These are phyloP conservation scores for Whalleya microplaca DNA, from an alignment of 2,329 filamentous ascomycete genomes.

Conservation along the genomic window DNA sequence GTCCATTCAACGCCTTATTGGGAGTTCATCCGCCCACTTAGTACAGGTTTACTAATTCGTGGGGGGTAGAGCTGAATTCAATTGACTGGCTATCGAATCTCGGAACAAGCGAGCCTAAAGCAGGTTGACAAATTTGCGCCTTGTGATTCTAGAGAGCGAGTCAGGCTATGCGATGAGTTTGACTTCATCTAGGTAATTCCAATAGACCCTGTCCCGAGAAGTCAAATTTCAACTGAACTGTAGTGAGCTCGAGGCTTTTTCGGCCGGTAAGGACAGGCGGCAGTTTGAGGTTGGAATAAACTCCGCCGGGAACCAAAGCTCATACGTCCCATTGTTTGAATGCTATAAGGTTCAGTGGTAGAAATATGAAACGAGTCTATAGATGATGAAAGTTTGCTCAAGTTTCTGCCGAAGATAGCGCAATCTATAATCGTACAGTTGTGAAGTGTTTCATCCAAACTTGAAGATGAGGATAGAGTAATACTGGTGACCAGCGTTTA, in stretches of 20 bases:
- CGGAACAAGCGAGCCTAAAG: background rate
- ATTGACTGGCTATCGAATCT: slow-evolving; percentile 3
- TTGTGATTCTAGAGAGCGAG: slow-evolving; percentile 8
- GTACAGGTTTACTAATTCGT: slow-evolving; percentile 1
- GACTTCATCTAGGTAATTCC: background rate
- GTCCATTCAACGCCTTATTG: background rate
- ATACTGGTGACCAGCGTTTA: too few relatives aligned
- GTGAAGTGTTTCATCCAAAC: background rate
- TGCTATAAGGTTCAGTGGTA: background rate
- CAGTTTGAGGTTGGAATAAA: too few relatives aligned
- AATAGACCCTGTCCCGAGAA: background rate
- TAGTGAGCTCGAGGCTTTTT: background rate
- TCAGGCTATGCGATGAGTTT: slow-evolving; percentile 11
- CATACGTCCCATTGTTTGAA: background rate
- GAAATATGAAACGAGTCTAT: background rate
- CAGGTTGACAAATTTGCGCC: background rate
- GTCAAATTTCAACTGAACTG: background rate
- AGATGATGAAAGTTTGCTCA: background rate
- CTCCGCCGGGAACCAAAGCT: too few relatives aligned
- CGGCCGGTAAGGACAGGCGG: too few relatives aligned
- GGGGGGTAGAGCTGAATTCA: background rate
- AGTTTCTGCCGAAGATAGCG: background rate
- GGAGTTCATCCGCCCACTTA: slow-evolving; percentile 5
- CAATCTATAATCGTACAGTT: background rate
- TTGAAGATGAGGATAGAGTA: background rate